Base-by-base conservation (phyloP, 495 filamentous ascomycete species). In the Talaromyces ruber region DNA sequence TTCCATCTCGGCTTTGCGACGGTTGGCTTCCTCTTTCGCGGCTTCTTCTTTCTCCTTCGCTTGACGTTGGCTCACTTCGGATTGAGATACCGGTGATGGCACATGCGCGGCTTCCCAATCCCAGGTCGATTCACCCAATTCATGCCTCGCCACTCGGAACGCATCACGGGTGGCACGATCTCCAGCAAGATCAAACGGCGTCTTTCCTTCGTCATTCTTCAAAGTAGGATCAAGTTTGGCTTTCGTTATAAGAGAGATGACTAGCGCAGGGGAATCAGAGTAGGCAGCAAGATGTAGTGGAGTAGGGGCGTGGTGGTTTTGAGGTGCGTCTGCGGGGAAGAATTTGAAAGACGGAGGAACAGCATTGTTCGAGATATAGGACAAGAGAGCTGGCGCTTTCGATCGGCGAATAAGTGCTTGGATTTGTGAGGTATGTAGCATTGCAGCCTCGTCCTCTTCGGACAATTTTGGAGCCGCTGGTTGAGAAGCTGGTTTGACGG, bases 351-450 rank as follows among this genome's bases (percentile, higher is more conserved):
- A 74, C 0, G 88, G 64, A 4, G 84, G 70, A 25, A 97, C 79
- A 1, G 80, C 73, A 71, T 95, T 93, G 58, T 79, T 83, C 24
- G 81, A 80, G 16, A 98, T 74, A 71, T 98, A 98, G 25, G 91
- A 86, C 50, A 97, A 83, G 1, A 98, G 76, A 2, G 88, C 91
- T 6, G 94, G 92, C 1, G 91, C 82, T 72, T 96, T 97, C 1
- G 91, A 94, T 53, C 95, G 90, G 26, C 91, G 89, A 64, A 97
- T 91, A 29, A 97, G 81, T 21, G 93, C 86, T 63, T 90, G 89
- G 5, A 98, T 77, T 70, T 98, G 95, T 3, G 86, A 83, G 1
- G 92, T 96, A 69, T 98, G 93, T 3, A 93, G 75, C 4, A 84
- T 68, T 8, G 88, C 87, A 52, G 79, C 81, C 74, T 97, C 90